Conservation (phyloP, 345 rosid species). For the sweet orange (Citrus sinensis) region DVS_A1.0 CM039163.1:47598001-47598500, state of each 20-base stretch:
- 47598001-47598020: conserved; percentile 13
- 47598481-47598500: too few species aligned
- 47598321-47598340: background rate
- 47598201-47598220: background rate
- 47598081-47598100: too few species aligned
- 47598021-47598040: too few species aligned
- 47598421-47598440: background rate
- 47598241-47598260: conserved; percentile 7
- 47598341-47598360: background rate
- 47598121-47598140: too few species aligned
- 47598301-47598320: too few species aligned
- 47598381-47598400: conserved; percentile 15
- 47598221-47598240: background rate
- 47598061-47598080: too few species aligned
- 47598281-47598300: background rate
- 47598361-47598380: background rate
- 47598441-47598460: background rate
- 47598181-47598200: background rate
- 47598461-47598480: background rate
- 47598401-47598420: background rate
- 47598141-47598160: background rate
- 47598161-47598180: background rate
- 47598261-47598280: conserved; percentile 6
- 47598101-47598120: too few species aligned
- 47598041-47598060: too few species aligned